Evolutionary conservation across 2,329 filamentous ascomycete species (phyloP).

Genomic region (Dactylonectria estremocensis): DNA sequence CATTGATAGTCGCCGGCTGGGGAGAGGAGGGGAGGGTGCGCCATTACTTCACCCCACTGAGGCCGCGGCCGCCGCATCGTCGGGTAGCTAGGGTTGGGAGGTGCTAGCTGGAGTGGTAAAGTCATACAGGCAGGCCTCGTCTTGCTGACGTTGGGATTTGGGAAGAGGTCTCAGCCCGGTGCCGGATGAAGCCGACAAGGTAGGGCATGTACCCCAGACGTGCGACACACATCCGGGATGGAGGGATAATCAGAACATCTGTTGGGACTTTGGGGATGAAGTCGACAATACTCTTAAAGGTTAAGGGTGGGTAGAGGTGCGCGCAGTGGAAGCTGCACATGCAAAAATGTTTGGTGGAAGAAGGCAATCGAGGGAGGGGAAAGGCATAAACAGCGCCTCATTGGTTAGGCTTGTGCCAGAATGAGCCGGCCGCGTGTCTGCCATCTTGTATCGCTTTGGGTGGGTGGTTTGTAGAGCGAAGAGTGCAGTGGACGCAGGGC

Average conservation of each 20-base stretch:
- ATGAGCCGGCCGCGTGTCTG: constrained; percentile 32
- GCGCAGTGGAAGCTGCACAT: constrained; percentile 1
- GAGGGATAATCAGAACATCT: neutral
- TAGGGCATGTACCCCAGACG: constrained; percentile 23
- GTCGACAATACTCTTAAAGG: neutral
- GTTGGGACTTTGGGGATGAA: constrained; percentile 12
- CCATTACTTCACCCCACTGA: constrained; percentile 45
- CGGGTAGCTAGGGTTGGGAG: constrained; percentile 37
- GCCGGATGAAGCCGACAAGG: constrained; percentile 7
- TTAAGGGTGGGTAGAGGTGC: constrained; percentile 2
- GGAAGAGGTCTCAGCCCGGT: constrained; percentile 24
- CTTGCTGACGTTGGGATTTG: constrained; percentile 23
- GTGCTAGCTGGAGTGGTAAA: constrained; percentile 24
- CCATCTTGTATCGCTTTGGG: constrained; percentile 21
- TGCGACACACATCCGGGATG: constrained; percentile 7
- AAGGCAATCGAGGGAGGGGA: constrained; percentile 20
- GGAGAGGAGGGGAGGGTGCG: constrained; percentile 42
- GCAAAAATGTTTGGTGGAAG: constrained; percentile 20
- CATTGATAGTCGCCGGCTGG: constrained; percentile 38
- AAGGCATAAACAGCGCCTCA: constrained; percentile 6
- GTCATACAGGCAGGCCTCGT: constrained; percentile 18
- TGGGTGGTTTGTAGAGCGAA: constrained; percentile 7
- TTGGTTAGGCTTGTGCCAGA: constrained; percentile 22
- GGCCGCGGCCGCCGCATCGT: constrained; percentile 44
- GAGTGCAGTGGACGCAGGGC: constrained; percentile 18